Percentiles rank a stretch among this genome's conserved stretches.
Evolutionary conservation across 2,329 filamentous ascomycete genomes (phyloP).

Genomic region (Fusarium sp.): DNA sequence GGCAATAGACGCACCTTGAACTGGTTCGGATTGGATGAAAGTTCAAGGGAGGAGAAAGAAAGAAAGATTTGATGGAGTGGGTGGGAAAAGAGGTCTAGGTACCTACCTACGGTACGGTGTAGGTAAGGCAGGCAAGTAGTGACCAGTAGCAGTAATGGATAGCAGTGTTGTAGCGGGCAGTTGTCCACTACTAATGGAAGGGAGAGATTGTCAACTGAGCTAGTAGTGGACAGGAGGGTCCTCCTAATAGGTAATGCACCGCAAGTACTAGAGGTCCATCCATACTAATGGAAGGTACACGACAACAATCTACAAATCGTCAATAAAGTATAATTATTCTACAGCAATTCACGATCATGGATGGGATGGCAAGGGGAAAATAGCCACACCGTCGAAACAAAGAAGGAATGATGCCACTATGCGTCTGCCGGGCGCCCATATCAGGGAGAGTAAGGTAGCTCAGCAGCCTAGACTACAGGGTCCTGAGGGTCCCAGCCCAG

Average conservation of each 20-base stretch:
- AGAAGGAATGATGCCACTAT: conserved; percentile 34
- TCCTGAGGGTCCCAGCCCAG: neutral
- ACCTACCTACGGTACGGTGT: neutral
- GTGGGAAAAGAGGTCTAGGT: neutral
- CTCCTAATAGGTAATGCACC: neutral
- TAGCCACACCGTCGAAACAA: conserved; percentile 29
- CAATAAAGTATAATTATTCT: conserved; percentile 11
- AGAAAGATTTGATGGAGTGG: neutral
- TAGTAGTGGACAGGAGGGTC: conserved; percentile 8
- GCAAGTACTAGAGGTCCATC: neutral
- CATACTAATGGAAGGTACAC: conserved; percentile 1
- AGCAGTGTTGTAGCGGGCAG: conserved; percentile 3
- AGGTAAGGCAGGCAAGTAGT: neutral
- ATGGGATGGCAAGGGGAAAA: neutral
- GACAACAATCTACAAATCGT: conserved; percentile 17
- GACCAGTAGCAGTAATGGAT: conserved; percentile 6
- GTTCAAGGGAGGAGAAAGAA: neutral
- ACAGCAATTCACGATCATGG: neutral
- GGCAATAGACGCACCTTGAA: neutral
- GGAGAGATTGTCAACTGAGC: conserved; percentile 9
- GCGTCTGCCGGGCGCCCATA: conserved; percentile 21
- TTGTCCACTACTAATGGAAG: conserved; percentile 9
- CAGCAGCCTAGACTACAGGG: neutral
- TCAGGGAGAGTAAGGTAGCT: neutral
- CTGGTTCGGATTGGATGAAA: neutral